Evolutionary conservation across 2,329 filamentous ascomycete species (phyloP).

Genomic region (Didymella segeticola): DNA sequence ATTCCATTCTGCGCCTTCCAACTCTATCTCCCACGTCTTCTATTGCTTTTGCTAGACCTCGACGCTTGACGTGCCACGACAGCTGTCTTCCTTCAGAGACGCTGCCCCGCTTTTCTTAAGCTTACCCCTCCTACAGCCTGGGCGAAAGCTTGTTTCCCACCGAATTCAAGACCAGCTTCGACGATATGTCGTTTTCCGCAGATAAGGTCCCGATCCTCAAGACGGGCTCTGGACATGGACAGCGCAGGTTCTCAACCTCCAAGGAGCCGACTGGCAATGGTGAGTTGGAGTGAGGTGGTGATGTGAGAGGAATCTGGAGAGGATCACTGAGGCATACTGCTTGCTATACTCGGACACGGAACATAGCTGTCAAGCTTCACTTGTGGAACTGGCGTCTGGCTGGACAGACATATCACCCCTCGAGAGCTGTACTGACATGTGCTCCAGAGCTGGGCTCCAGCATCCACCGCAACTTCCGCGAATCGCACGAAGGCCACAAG

Average conservation of each 20-base stretch:
- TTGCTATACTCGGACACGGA: too few species aligned
- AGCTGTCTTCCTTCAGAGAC: not conserved
- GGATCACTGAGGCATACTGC: not conserved
- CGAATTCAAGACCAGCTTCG: not conserved
- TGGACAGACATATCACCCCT: not conserved
- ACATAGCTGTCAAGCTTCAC: not conserved
- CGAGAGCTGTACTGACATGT: not conserved
- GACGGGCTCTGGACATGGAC: slow-evolving; percentile 31
- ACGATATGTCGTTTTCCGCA: slow-evolving; percentile 46
- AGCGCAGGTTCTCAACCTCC: slow-evolving; percentile 44
- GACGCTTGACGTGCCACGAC: not conserved
- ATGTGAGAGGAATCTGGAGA: not conserved
- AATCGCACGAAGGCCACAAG: slow-evolving; percentile 87
- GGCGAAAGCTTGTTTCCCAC: slow-evolving; percentile 18
- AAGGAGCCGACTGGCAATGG: slow-evolving; percentile 48
- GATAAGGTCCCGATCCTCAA: slow-evolving; percentile 42
- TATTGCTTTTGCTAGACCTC: not conserved
- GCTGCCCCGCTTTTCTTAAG: slow-evolving; percentile 13
- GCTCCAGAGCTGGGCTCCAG: slow-evolving; percentile 14
- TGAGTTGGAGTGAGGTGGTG: slow-evolving; percentile 27
- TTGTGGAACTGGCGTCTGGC: not conserved
- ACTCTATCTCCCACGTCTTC: not conserved
- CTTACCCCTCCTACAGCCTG: slow-evolving; percentile 2
- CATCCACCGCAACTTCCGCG: slow-evolving; percentile 78
- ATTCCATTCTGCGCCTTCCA: not conserved